Conservation (phyloP, 495 filamentous ascomycete genomes). For the Neurospora intermedia region DNA sequence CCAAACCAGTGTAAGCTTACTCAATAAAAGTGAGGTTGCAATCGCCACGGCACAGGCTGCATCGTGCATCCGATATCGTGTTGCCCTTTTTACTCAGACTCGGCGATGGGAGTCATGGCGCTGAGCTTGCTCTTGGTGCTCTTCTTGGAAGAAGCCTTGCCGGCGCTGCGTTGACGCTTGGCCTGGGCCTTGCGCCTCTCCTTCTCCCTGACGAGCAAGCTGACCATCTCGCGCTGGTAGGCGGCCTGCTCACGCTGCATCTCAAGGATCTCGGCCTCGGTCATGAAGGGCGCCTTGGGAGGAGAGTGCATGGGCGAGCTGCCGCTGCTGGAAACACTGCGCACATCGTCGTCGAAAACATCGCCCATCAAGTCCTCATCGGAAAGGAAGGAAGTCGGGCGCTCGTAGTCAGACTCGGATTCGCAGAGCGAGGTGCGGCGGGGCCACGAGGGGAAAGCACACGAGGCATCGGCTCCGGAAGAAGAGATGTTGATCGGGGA, state of each 20-base stretch:
- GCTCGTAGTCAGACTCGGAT: slow-evolving; percentile 25
- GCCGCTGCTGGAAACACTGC: slow-evolving; percentile 34
- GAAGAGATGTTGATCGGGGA: slow-evolving; percentile 30
- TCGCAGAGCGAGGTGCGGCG: slow-evolving; percentile 33
- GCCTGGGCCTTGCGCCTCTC: slow-evolving; percentile 30
- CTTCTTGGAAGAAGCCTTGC: slow-evolving; percentile 28
- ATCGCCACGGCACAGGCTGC: slow-evolving; percentile 1
- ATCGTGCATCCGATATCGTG: neutral
- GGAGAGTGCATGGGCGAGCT: slow-evolving; percentile 31
- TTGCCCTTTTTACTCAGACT: slow-evolving; percentile 20
- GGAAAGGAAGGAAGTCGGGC: slow-evolving; percentile 37
- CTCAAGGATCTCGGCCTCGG: slow-evolving; percentile 32
- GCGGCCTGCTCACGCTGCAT: slow-evolving; percentile 33
- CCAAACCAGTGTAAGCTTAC: slow-evolving; percentile 5
- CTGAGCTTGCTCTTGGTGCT: slow-evolving; percentile 33
- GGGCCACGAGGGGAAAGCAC: slow-evolving; percentile 44
- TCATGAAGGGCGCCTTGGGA: slow-evolving; percentile 8
- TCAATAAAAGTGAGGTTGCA: neutral
- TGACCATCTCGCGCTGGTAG: slow-evolving; percentile 36
- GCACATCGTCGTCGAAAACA: slow-evolving; percentile 31
- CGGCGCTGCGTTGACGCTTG: slow-evolving; percentile 19
- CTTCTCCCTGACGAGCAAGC: slow-evolving; percentile 35
- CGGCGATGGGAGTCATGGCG: slow-evolving; percentile 40
- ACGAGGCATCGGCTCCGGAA: slow-evolving; percentile 26
- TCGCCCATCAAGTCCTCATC: slow-evolving; percentile 38